Conservation (phyloP, 2,329 filamentous ascomycete genomes). For the Trichoderma sp. region DNA sequence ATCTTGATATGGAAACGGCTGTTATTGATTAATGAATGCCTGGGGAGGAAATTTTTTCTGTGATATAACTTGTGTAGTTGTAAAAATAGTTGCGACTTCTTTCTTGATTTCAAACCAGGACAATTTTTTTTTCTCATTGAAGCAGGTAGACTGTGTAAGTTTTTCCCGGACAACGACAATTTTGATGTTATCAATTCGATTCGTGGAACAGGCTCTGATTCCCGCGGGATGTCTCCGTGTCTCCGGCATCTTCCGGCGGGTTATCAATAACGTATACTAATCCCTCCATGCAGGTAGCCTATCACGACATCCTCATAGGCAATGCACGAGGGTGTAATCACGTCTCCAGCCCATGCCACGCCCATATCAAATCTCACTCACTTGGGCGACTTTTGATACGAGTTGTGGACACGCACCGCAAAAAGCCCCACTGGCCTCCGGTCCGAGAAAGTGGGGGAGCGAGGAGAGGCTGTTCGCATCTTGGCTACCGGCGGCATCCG, state of each 20-base stretch:
- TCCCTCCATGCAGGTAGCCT: neutral
- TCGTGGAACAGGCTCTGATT: neutral
- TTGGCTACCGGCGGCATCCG: conserved; percentile 20
- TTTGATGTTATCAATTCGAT: neutral
- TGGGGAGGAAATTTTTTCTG: neutral
- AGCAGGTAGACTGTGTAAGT: neutral
- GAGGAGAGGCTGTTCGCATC: neutral
- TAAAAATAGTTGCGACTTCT: conserved; percentile 4
- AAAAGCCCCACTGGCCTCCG: conserved; percentile 5
- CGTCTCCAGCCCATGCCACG: neutral
- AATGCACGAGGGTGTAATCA: neutral
- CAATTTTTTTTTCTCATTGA: neutral
- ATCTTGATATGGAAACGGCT: conserved; percentile 12
- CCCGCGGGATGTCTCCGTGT: neutral
- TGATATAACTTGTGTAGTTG: conserved; percentile 8
- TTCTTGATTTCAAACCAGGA: neutral
- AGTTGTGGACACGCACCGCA: neutral
- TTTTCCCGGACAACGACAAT: neutral
- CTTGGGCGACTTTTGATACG: neutral
- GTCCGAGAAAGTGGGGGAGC: conserved; percentile 17
- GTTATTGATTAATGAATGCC: conserved; percentile 15
- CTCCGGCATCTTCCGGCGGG: neutral
- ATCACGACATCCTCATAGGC: neutral
- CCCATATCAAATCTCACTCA: neutral
- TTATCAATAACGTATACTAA: neutral